phyloP scores from a whole-genome alignment of 2,329 filamentous ascomycete genomes.

The Pseudocercospora pini-densiflorae region DNA sequence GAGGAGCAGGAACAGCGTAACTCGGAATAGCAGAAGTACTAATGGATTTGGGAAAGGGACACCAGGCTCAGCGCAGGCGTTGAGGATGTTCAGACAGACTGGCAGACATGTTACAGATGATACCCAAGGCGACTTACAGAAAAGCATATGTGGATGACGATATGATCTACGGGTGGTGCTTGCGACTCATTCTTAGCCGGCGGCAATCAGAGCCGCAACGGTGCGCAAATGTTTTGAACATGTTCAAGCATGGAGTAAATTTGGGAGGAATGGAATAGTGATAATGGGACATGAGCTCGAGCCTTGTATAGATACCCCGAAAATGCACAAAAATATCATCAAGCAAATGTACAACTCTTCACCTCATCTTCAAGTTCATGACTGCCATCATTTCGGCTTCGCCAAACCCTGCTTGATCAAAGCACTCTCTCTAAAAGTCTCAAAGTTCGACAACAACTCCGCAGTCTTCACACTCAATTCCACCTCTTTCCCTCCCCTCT shows the following conservation, averaged over 20 bases:
- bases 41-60: too few relatives aligned
- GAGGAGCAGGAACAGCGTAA: too few relatives aligned
- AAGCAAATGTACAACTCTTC: too few relatives aligned
- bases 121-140: not conserved
- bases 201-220: not conserved
- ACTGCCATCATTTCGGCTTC: not conserved
- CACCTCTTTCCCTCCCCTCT: not conserved
- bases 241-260: too few relatives aligned
- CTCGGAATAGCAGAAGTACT: too few relatives aligned
- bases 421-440: constrained; percentile 5
- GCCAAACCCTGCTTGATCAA: not conserved
- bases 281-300: too few relatives aligned
- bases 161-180: not conserved
- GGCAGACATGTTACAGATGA: not conserved
- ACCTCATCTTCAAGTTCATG: too few relatives aligned
- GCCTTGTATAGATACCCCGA: too few relatives aligned
- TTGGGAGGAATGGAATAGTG: too few relatives aligned
- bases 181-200: not conserved
- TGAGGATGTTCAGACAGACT: not conserved
- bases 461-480: constrained; percentile 4
- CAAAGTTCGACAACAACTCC: not conserved
- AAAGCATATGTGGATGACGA: not conserved
- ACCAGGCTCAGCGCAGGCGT: not conserved
- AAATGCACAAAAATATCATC: too few relatives aligned
- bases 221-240: not conserved